Base-by-base conservation (phyloP, 2,329 filamentous ascomycete species). In the Aureobasidium vineae region DNA sequence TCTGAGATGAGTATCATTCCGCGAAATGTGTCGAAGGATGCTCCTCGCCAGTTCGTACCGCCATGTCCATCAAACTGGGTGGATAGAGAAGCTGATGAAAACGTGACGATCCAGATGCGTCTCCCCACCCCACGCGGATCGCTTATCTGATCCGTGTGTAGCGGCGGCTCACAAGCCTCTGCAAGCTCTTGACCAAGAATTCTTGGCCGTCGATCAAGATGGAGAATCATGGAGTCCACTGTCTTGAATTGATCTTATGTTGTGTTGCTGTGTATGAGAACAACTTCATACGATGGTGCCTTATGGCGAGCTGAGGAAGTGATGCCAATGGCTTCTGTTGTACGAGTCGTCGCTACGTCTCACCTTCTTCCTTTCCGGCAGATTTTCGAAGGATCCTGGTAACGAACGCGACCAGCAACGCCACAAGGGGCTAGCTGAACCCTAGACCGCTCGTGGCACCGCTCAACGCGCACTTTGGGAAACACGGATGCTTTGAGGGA, bases 81-180 rank as follows among this genome's bases (percentile, higher is more conserved):
- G 11, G 13, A 43, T 31, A 21, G 31, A 26, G 31, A 23, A 61
- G 57, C 57, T 26, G 57, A 11, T 47, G 28, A 33, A 36, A 61
- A 49, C 31, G 41, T 49, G 57, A 41, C 36, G 57, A 23, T 61
- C 43, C 57, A 61, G 59, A 40, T 36, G 45, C 33, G 33, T 40
- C 38, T 45, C n/a, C 38, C 54, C 38, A 56, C 53, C 40, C 16
- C 40, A 10, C 40, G 54, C 54, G 40, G 26, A 45, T 50, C 45
- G 45, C 59, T 50, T 50, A 63, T 63, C 43, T 63, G 59, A 63
- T 63, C 59, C 43, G 45, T 52, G 15, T 47, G 36, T 41, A 63
- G 49, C 60, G 47, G 23, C 33, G 50, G 41, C n/a, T n/a, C 59
- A 36, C 33, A 64, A 64, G 61, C 61, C 36, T 64, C 13, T 19